phyloP scores from a whole-genome alignment of 2,329 filamentous ascomycete genomes.

The Fusarium miscanthi region DNA sequence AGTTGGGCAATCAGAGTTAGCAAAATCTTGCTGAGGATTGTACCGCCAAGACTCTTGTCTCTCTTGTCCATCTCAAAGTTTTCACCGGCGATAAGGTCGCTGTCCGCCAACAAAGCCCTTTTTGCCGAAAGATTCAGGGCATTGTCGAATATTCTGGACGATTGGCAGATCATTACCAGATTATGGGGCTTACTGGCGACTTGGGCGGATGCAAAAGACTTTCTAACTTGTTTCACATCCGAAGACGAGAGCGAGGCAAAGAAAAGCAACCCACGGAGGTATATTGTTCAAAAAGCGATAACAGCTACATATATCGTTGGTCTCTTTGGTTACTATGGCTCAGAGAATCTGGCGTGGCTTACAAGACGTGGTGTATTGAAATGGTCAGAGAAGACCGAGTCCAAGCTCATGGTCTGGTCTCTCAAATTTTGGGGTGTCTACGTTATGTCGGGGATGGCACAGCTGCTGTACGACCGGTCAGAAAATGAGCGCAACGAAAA shows the following conservation, averaged over 20 bases:
- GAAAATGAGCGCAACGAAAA: not conserved
- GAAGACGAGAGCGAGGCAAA: not conserved
- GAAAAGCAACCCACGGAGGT: not conserved
- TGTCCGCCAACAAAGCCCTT: not conserved
- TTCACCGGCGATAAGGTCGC: accelerated
- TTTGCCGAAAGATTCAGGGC: conserved; percentile 15
- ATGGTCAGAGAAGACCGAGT: conserved; percentile 9
- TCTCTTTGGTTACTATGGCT: conserved; percentile 6
- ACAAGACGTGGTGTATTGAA: conserved; percentile 6
- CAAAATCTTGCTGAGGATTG: accelerated
- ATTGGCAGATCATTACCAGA: conserved; percentile 33
- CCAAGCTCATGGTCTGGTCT: conserved; percentile 23
- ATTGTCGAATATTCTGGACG: conserved; percentile 25
- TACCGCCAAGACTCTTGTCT: not conserved
- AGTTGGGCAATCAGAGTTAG: accelerated
- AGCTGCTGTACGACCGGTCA: conserved; percentile 9
- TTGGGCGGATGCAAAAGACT: conserved; percentile 24
- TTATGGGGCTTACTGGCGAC: conserved; percentile 21
- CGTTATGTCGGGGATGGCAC: conserved; percentile 17
- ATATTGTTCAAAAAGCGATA: not conserved
- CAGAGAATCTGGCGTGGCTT: conserved; percentile 23
- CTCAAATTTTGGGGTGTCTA: conserved; percentile 15
- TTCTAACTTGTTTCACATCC: not conserved
- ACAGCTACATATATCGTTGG: conserved; percentile 11
- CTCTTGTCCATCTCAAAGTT: not conserved